A percentile compares a stretch with the other conserved stretches of the same genome.
Evolutionary conservation across 192 early-diverging fungal species (phyloP).

Genomic region (Chytriomyces hyalinus): DNA sequence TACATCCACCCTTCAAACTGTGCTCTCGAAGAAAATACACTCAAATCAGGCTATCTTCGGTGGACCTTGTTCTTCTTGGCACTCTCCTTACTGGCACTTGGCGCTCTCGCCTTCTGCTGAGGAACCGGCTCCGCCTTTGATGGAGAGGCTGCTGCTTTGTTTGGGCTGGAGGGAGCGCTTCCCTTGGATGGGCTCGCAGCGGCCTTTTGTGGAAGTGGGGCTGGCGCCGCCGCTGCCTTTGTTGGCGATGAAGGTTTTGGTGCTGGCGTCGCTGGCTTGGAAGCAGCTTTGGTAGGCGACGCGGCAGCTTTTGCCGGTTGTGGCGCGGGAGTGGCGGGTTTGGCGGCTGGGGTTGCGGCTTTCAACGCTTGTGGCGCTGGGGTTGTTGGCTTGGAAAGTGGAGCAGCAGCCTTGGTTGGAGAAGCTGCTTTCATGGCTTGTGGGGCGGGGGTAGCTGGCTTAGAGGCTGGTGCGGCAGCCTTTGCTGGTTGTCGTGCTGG

Average conservation of each 20-base stretch:
- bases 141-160: slow-evolving; percentile 14
- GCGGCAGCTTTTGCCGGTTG: slow-evolving; percentile 8
- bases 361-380: too few species aligned
- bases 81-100: slow-evolving; percentile 6
- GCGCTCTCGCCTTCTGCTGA: background rate
- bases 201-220: slow-evolving; percentile 1
- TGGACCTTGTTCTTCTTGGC: slow-evolving; percentile 19
- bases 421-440: background rate
- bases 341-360: too few species aligned
- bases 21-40: background rate
- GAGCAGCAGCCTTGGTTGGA: background rate
- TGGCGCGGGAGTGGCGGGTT: background rate
- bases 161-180: background rate
- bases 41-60: background rate
- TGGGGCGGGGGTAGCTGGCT: background rate
- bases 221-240: slow-evolving; percentile 14
- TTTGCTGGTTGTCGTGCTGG: background rate
- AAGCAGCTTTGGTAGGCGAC: background rate
- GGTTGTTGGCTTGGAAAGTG: too few species aligned
- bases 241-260: slow-evolving; percentile 16
- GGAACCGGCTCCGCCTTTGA: slow-evolving; percentile 8
- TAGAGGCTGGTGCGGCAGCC: background rate
- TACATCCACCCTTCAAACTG: background rate
- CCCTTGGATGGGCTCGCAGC: background rate
- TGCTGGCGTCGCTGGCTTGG: background rate